These are phyloP conservation scores for Lecanosticta acicola DNA, from an alignment of 2,329 filamentous ascomycete genomes.

Conservation along the genomic window DNA sequence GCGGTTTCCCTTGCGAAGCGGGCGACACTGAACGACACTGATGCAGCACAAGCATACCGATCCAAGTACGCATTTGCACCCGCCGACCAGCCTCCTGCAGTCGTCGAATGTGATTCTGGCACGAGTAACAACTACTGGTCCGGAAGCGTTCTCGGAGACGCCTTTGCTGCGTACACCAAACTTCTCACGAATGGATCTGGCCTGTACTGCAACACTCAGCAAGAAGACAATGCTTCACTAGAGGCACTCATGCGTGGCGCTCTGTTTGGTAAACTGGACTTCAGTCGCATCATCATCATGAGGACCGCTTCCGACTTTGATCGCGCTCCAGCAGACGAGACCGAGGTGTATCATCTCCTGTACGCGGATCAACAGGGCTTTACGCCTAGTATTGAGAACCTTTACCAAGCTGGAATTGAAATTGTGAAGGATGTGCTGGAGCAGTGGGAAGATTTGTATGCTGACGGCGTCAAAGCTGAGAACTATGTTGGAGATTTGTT, in stretches of 20 bases:
- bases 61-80: constrained; percentile 27
- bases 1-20: constrained; percentile 25
- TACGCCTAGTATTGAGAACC: constrained; percentile 57
- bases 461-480: constrained; percentile 48
- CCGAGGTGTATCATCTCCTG: constrained; percentile 55
- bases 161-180: constrained; percentile 28
- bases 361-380: constrained; percentile 59
- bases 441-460: constrained; percentile 55
- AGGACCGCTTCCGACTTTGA: constrained; percentile 62
- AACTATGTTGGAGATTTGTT: constrained; percentile 69
- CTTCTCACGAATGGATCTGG: constrained; percentile 34
- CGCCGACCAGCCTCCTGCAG: constrained; percentile 24
- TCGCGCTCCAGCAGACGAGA: constrained; percentile 55
- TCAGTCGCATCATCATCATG: constrained; percentile 33
- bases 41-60: constrained; percentile 27
- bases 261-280: constrained; percentile 29
- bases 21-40: constrained; percentile 29
- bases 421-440: constrained; percentile 58
- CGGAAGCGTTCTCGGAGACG: constrained; percentile 26
- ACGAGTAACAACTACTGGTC: constrained; percentile 31
- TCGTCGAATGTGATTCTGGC: constrained; percentile 31
- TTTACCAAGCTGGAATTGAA: constrained; percentile 59
- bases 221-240: constrained; percentile 36
- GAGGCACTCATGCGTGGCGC: constrained; percentile 31
- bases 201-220: constrained; percentile 33